Evolutionary conservation across 2,329 filamentous ascomycete genomes (phyloP), one percentile per base, ranked within the genome.

Genomic region (Colletotrichum euphorbiae): DNA sequence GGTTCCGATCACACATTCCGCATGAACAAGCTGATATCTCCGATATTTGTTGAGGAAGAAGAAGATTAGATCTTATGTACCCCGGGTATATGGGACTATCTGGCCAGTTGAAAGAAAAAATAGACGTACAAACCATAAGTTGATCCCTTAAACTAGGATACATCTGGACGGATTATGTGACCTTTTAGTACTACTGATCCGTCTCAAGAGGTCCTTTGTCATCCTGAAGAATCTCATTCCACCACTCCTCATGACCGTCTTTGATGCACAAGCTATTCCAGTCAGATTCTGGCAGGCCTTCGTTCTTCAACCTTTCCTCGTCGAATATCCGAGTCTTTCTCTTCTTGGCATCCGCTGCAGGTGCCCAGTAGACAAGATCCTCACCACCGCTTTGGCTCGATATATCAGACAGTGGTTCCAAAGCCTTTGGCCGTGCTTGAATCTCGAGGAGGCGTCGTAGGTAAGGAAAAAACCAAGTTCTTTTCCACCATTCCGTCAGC

Each of bases 221-320:
- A 56, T 73, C 74, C 42, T 79, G 75, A 43, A 79, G 77, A 4
- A 80, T 71, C 6, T 70, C 75, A 11, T 79, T 75, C 78, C 77
- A 80, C 5, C 67, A 48, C 74, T 73, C 9, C 69, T 68, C 33
- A 54, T 50, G 19, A 72, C 75, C 55, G 54, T 73, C 69, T 12
- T 48, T 52, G n/a, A 71, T 45, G 40, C 72, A 62, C 73, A 78
- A 7, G 70, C 67, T 7, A 50, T 74, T 33, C 61, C 63, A 66
- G 6, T 60, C 55, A 62, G 74, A 28, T 9, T 70, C 65, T 3
- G 11, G 28, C 0, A 69, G 24, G 2, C 66, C 66, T 24, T 56
- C 17, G 2, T 38, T 24, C 8, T 38, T 48, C 33, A 59, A 40
- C 6, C 24, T 51, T n/a, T 69, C 56, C 12, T 45, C 56, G 17